Conservation (phyloP, 202 grass and related monocot genomes). For the Panicum hallii region DNA sequence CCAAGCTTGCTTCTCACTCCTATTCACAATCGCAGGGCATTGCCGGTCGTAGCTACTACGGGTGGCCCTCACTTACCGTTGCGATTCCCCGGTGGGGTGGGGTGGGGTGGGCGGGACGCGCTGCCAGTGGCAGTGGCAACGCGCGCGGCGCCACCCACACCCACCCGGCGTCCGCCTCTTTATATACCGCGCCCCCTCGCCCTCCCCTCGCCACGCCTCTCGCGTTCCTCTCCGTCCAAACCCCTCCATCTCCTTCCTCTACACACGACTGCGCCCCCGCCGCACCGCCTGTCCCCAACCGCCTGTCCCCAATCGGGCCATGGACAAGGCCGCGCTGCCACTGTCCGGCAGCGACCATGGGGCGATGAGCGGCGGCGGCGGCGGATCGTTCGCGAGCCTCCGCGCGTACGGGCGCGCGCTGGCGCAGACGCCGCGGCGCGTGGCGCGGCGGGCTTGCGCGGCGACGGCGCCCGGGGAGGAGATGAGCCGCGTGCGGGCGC, state of each 20-base stretch:
- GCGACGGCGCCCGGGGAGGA: conserved; percentile 67
- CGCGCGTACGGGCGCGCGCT: conserved; percentile 75
- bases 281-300: too few species aligned
- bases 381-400: conserved; percentile 61
- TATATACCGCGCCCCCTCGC: conserved; percentile 16
- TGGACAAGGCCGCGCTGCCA: conserved; percentile 47
- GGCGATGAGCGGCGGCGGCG: not conserved
- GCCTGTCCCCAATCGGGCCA: not conserved
- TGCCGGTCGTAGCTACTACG: too few species aligned
- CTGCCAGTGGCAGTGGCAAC: too few species aligned
- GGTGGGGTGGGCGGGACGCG: too few species aligned
- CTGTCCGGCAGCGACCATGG: not conserved
- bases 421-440: conserved; percentile 54
- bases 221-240: not conserved
- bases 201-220: conserved; percentile 20
- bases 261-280: too few species aligned
- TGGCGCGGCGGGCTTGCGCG: conserved; percentile 56
- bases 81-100: not conserved
- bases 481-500: conserved; percentile 77
- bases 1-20: too few species aligned
- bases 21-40: too few species aligned
- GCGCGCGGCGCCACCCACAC: too few species aligned
- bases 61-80: not conserved
- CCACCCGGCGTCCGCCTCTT: not conserved
- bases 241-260: too few species aligned